A percentile compares a stretch with the other conserved stretches of the same genome.
Evolutionary conservation across 345 rosid species (phyloP).

Genomic region (Microcos paniculata): DNA sequence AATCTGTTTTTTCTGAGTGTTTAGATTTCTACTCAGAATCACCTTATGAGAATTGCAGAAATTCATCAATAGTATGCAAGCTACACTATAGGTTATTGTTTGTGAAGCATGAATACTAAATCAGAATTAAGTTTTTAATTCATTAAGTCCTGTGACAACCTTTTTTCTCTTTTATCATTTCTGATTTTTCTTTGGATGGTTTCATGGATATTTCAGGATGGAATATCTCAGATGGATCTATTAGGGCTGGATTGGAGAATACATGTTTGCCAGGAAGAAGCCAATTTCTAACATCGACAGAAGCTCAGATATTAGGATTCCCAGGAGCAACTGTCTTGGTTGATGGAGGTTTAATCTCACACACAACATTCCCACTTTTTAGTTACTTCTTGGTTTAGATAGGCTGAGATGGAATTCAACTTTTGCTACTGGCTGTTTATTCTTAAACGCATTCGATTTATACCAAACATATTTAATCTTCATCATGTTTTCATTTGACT

Average conservation of each 20-base stretch:
- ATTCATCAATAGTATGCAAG: background rate
- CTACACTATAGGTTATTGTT: background rate
- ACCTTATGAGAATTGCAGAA: background rate
- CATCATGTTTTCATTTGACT: background rate
- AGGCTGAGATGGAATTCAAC: background rate
- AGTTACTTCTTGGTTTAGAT: background rate
- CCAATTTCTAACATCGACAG: constrained; percentile 61
- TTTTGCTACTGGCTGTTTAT: background rate
- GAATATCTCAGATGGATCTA: constrained; percentile 62
- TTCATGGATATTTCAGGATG: constrained; percentile 51
- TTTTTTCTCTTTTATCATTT: background rate
- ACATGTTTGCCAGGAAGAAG: constrained; percentile 82
- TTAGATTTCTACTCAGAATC: background rate
- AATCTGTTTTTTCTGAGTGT: background rate
- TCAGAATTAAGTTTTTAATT: constrained; percentile 7
- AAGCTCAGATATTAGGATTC: constrained; percentile 60
- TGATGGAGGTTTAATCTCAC: constrained; percentile 72
- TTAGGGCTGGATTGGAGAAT: constrained; percentile 67
- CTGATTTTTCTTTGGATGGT: constrained; percentile 6
- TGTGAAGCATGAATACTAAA: background rate
- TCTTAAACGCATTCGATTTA: background rate
- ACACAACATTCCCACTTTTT: constrained; percentile 2
- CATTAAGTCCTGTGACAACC: constrained; percentile 3
- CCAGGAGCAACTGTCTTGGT: constrained; percentile 67
- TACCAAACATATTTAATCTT: no score